phyloP scores from a whole-genome alignment of 148 eudicot species.

The Rheum nobile region DNA sequence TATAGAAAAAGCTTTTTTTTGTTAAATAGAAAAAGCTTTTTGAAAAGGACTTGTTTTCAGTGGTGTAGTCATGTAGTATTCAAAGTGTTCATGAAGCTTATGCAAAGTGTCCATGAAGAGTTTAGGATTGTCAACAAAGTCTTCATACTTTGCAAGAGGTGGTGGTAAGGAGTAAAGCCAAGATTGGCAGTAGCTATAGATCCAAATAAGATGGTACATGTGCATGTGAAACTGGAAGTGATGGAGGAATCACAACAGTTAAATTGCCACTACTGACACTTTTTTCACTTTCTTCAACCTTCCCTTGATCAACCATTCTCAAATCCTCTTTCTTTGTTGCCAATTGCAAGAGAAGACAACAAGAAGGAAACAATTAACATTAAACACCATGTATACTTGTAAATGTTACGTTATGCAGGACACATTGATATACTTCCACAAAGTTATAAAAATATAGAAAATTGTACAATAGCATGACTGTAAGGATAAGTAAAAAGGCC shows the following conservation, averaged over 20 bases:
- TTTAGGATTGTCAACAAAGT: slow-evolving; percentile 36
- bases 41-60: too few species aligned
- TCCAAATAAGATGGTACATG: not conserved
- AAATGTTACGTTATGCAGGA: too few species aligned
- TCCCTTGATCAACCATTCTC: not conserved
- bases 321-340: not conserved
- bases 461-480: not conserved
- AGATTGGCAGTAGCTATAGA: slow-evolving; percentile 21
- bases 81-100: slow-evolving; percentile 79
- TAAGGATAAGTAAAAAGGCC: not conserved
- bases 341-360: not conserved
- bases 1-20: too few species aligned
- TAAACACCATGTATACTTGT: not conserved
- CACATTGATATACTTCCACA: too few species aligned
- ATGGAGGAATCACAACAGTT: not conserved
- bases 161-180: slow-evolving; percentile 40
- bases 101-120: slow-evolving; percentile 62
- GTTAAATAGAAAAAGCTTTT: too few species aligned
- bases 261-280: not conserved
- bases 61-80: too few species aligned
- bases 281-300: not conserved
- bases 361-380: not conserved
- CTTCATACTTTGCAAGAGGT: slow-evolving; percentile 63
- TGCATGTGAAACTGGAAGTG: not conserved
- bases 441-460: too few species aligned